Evolutionary conservation across 2,329 filamentous ascomycete species (phyloP).

Genomic region (Dactylonectria estremocensis): DNA sequence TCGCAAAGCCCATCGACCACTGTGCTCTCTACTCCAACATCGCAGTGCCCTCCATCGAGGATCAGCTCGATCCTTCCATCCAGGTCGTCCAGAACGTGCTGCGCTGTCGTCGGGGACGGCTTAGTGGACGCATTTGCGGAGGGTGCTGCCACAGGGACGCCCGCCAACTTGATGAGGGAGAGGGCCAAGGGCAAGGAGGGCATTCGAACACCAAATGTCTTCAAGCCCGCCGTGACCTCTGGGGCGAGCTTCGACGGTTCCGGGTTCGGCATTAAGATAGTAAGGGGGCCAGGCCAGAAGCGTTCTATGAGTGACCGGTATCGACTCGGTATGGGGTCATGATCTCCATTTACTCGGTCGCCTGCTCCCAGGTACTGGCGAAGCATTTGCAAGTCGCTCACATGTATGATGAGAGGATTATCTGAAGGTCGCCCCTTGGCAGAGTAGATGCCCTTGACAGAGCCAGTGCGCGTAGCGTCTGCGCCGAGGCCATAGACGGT

Average conservation of each 20-base stretch:
- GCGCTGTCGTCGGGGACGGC: constrained; percentile 90
- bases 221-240: constrained; percentile 90
- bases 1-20: constrained; percentile 91
- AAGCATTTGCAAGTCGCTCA: constrained; percentile 86
- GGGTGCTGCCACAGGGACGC: constrained; percentile 87
- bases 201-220: constrained; percentile 92
- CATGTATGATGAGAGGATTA: constrained; percentile 95
- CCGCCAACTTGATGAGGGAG: constrained; percentile 85
- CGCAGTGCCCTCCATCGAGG: constrained; percentile 88
- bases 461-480: constrained; percentile 87
- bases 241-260: constrained; percentile 79
- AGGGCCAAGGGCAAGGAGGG: constrained; percentile 88
- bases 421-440: constrained; percentile 93
- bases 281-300: constrained; percentile 97
- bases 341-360: constrained; percentile 32
- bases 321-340: constrained; percentile 75
- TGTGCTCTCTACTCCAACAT: constrained; percentile 95
- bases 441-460: constrained; percentile 92
- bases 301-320: constrained; percentile 83
- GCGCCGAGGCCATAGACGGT: constrained; percentile 98
- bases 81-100: constrained; percentile 90
- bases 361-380: constrained; percentile 68
- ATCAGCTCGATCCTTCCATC: constrained; percentile 87
- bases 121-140: constrained; percentile 96
- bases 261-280: constrained; percentile 88